phyloP scores from a whole-genome alignment of 305 asterid genomes.

The Solanum hybrid region DNA sequence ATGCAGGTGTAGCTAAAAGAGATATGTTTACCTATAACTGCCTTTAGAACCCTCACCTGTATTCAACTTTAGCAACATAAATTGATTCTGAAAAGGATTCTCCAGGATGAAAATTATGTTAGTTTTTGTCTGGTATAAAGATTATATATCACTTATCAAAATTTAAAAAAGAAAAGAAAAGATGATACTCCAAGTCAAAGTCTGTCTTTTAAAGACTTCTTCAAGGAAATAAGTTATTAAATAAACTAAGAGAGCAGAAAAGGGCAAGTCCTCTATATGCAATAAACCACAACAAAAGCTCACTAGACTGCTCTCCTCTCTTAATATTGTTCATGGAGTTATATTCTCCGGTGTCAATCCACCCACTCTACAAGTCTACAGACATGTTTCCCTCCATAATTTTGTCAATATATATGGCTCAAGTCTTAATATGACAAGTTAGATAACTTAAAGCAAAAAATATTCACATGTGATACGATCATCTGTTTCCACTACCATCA shows the following conservation, averaged over 20 bases:
- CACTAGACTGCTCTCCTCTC: neutral
- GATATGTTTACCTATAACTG: neutral
- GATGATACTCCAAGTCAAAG: neutral
- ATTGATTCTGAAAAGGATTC: neutral
- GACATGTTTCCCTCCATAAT: neutral
- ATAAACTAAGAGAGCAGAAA: neutral
- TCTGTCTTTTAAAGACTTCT: neutral
- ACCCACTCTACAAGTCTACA: neutral
- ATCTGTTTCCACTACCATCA: neutral
- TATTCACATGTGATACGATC: neutral
- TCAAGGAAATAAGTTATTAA: neutral
- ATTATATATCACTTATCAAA: neutral
- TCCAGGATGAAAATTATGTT: neutral
- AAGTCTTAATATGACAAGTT: neutral
- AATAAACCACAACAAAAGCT: neutral
- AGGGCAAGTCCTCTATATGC: neutral
- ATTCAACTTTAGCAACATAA: neutral
- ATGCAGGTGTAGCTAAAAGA: neutral
- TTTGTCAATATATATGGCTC: neutral
- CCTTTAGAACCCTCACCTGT: neutral
- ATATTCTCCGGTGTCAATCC: neutral
- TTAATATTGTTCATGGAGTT: neutral
- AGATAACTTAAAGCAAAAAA: neutral
- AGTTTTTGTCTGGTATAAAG: neutral
- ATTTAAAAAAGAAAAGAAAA: neutral